These are phyloP conservation scores for grape (Vitis vinifera) DNA, from an alignment of 164 flowering plant genomes.

Conservation along the genomic window DNA sequence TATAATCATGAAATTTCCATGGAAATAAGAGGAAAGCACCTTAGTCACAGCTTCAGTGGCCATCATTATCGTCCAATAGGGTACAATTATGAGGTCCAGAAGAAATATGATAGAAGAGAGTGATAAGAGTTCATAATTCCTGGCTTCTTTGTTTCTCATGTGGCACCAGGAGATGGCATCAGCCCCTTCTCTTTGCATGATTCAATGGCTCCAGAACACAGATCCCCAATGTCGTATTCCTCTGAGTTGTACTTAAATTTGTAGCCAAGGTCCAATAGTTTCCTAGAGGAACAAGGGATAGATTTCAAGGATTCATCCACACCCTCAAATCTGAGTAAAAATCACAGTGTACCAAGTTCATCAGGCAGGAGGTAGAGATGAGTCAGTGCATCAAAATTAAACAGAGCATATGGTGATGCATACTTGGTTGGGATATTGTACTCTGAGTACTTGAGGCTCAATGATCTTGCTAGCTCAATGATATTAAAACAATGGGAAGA, in stretches of 20 bases:
- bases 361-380: not conserved
- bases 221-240: not conserved
- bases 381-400: not conserved
- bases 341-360: not conserved
- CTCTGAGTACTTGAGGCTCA: slow-evolving; percentile 9
- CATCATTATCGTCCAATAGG: too few relatives aligned
- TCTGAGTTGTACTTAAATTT: not conserved
- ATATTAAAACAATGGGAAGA: slow-evolving; percentile 15
- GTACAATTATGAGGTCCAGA: too few relatives aligned
- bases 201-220: not conserved
- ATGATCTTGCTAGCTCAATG: slow-evolving; percentile 7
- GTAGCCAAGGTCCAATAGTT: slow-evolving; percentile 1
- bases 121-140: too few relatives aligned
- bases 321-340: slow-evolving; percentile 3
- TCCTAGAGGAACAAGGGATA: not conserved
- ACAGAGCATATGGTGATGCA: not conserved
- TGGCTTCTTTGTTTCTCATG: not conserved
- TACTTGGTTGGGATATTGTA: slow-evolving; percentile 17
- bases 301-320: not conserved
- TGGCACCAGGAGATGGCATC: not conserved
- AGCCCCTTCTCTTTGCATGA: slow-evolving; percentile 2
- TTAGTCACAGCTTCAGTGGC: too few relatives aligned
- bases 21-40: too few relatives aligned
- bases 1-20: too few relatives aligned
- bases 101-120: too few relatives aligned